These are phyloP conservation scores for Coemansia sp. DNA, from an alignment of 371 early-diverging fungal genomes.

Conservation along the genomic window DNA sequence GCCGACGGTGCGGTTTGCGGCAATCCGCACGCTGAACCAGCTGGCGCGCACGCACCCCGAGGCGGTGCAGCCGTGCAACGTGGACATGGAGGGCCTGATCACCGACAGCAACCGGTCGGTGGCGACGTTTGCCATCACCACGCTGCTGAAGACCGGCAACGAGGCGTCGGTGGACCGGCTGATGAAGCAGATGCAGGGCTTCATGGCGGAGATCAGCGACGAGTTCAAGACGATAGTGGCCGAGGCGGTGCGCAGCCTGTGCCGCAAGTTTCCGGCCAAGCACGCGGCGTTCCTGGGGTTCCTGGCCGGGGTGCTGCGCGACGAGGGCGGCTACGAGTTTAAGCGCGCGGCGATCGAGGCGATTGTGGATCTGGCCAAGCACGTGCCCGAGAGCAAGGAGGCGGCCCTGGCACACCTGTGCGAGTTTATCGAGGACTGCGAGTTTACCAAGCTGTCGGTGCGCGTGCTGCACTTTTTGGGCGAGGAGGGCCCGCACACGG, in stretches of 20 bases:
- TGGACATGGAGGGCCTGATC: constrained; percentile 97
- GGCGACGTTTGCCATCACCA: constrained; percentile 98
- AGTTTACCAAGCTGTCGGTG: constrained; percentile 95
- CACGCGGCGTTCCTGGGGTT: constrained; percentile 91
- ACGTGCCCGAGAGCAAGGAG: constrained; percentile 92
- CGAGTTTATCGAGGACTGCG: constrained; percentile 99
- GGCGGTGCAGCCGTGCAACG: constrained; percentile 90
- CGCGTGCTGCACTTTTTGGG: constrained; percentile 94
- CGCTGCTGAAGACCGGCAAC: constrained; percentile 97
- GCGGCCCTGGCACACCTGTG: constrained; percentile 93
- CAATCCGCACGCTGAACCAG: constrained; percentile 92
- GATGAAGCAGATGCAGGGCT: constrained; percentile 96
- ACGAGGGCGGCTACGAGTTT: constrained; percentile 97
- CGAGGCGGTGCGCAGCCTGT: constrained; percentile 93
- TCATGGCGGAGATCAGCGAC: constrained; percentile 97
- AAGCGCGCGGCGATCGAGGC: constrained; percentile 96
- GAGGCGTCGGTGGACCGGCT: constrained; percentile 96
- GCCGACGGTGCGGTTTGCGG: constrained; percentile 92
- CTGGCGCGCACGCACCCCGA: constrained; percentile 85
- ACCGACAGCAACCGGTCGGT: constrained; percentile 95
- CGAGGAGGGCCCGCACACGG: constrained; percentile 89
- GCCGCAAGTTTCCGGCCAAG: constrained; percentile 96
- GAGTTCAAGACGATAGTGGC: constrained; percentile 98
- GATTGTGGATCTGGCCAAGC: constrained; percentile 92
- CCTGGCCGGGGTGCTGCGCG: constrained; percentile 87